A percentile compares a stretch with the other conserved stretches of the same genome.
Evolutionary conservation across 2,329 filamentous ascomycete species (phyloP).

Genomic region (Pseudofabraea citricarpa): DNA sequence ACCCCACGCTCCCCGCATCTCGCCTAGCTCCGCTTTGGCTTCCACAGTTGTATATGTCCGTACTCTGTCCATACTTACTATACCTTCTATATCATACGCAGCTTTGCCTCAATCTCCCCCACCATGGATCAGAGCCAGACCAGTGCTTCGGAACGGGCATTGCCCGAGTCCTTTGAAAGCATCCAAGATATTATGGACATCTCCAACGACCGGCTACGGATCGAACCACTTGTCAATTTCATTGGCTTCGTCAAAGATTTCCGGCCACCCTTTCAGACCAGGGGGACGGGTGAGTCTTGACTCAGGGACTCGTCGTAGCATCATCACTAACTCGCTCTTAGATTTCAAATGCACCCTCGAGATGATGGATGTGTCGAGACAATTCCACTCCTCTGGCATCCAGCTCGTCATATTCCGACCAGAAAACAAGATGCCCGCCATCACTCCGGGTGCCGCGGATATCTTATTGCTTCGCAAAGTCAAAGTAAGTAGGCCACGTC

Average conservation of each 20-base stretch:
- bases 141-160: conserved; percentile 4
- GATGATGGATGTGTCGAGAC: conserved; percentile 53
- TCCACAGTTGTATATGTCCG: too few relatives aligned
- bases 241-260: conserved; percentile 69
- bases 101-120: background rate
- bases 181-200: conserved; percentile 37
- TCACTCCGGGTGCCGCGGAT: conserved; percentile 49
- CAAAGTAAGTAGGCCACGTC: too few relatives aligned
- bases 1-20: too few relatives aligned
- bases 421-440: conserved; percentile 41
- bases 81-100: too few relatives aligned
- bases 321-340: conserved; percentile 23
- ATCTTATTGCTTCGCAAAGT: conserved; percentile 57
- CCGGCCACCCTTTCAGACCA: conserved; percentile 45
- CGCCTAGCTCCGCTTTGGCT: too few relatives aligned
- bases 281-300: conserved; percentile 41
- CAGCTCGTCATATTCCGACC: conserved; percentile 56
- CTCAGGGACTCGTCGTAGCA: background rate
- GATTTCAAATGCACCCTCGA: conserved; percentile 58
- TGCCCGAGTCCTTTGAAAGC: conserved; percentile 38
- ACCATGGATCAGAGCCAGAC: conserved; percentile 5
- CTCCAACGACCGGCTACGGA: conserved; percentile 32
- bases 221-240: conserved; percentile 44
- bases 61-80: too few relatives aligned
- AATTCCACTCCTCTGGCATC: conserved; percentile 33